These are phyloP conservation scores for Oldenlandia corymbosa DNA, from an alignment of 257 asterid genomes.

Conservation along the genomic window DNA sequence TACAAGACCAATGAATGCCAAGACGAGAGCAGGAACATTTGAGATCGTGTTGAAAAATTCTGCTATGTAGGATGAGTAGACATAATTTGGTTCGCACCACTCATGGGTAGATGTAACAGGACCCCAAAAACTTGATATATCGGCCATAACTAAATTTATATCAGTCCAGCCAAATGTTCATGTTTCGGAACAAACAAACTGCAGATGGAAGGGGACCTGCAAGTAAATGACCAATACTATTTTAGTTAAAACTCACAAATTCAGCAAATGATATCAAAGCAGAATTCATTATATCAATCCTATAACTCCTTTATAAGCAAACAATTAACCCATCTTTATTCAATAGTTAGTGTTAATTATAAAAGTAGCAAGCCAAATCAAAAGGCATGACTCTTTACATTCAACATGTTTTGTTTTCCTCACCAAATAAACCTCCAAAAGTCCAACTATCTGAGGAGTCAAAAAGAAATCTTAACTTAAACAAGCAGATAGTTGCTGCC, in stretches of 20 bases:
- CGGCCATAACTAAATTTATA: conserved; percentile 51
- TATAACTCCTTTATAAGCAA: not conserved
- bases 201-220: conserved; percentile 10
- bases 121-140: conserved; percentile 81
- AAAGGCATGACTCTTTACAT: not conserved
- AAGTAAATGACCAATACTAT: not conserved
- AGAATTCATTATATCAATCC: not conserved
- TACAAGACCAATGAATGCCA: conserved; percentile 78
- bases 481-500: no score
- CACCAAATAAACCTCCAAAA: not conserved
- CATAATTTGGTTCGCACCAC: conserved; percentile 96
- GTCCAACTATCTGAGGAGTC: not conserved
- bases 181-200: not conserved
- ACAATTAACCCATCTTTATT: not conserved
- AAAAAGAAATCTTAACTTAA: not conserved
- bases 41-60: conserved; percentile 91
- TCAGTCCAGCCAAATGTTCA: not conserved
- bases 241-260: not conserved
- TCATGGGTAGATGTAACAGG: conserved; percentile 91
- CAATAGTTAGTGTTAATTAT: not conserved
- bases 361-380: not conserved
- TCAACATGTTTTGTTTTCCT: not conserved
- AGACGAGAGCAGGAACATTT: conserved; percentile 64
- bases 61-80: conserved; percentile 78
- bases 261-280: not conserved